These are phyloP conservation scores for Aspergillus steynii DNA, from an alignment of 495 filamentous ascomycete genomes.

Conservation along the genomic window DNA sequence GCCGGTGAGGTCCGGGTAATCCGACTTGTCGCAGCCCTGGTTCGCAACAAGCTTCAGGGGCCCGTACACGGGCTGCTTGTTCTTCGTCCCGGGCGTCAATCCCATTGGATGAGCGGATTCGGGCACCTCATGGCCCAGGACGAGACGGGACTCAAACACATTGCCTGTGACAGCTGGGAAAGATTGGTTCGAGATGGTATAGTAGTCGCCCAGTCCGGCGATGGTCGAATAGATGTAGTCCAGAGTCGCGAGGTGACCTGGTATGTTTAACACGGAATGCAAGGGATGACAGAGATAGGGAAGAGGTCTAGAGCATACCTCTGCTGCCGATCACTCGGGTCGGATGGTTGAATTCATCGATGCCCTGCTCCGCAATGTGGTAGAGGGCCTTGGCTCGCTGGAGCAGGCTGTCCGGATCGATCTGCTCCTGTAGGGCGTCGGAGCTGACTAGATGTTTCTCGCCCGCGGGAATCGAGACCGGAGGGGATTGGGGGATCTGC, in stretches of 20 bases:
- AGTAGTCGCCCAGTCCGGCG: constrained; percentile 53
- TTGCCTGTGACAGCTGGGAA: constrained; percentile 60
- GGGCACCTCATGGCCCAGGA: constrained; percentile 52
- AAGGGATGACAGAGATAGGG: not conserved
- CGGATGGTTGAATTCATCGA: constrained; percentile 58
- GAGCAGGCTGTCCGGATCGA: constrained; percentile 53
- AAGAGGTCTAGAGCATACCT: constrained; percentile 37
- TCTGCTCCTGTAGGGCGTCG: constrained; percentile 51
- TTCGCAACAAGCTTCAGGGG: constrained; percentile 31
- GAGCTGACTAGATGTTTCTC: constrained; percentile 42
- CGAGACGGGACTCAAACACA: constrained; percentile 56
- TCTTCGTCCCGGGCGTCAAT: constrained; percentile 57
- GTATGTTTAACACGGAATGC: constrained; percentile 12
- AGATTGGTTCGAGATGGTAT: constrained; percentile 56
- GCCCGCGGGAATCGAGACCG: constrained; percentile 3
- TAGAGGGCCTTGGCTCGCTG: constrained; percentile 56
- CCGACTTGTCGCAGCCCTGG: constrained; percentile 53
- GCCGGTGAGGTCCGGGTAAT: constrained; percentile 48
- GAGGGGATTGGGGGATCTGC: not conserved
- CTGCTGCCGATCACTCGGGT: constrained; percentile 64
- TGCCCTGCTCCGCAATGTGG: constrained; percentile 52
- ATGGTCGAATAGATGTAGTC: constrained; percentile 59
- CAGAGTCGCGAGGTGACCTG: constrained; percentile 59
- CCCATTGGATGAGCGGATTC: constrained; percentile 56
- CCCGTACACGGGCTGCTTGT: constrained; percentile 47